Conservation (phyloP, 2,329 filamentous ascomycete species). For the Ophiocordyceps camponoti-floridani region DNA sequence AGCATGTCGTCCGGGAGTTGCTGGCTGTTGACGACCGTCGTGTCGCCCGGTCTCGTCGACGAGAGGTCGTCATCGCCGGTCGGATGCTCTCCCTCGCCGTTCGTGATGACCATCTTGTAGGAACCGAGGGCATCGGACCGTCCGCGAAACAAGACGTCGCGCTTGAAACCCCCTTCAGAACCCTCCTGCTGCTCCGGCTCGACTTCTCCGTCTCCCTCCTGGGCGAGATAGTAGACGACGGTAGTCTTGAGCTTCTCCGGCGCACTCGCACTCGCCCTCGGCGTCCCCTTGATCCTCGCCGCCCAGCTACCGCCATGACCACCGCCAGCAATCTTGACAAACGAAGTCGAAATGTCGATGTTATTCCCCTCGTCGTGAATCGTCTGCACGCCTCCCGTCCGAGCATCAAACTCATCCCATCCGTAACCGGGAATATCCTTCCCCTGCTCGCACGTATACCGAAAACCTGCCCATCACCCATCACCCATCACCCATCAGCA, state of each 20-base stretch:
- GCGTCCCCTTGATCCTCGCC: slow-evolving; percentile 66
- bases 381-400: slow-evolving; percentile 71
- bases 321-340: slow-evolving; percentile 82
- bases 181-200: slow-evolving; percentile 27
- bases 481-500: neutral
- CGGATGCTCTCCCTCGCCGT: slow-evolving; percentile 45
- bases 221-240: slow-evolving; percentile 62
- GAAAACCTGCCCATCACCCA: slow-evolving; percentile 40
- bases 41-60: slow-evolving; percentile 56
- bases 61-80: slow-evolving; percentile 48
- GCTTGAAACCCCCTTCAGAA: slow-evolving; percentile 31
- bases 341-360: slow-evolving; percentile 81
- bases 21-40: slow-evolving; percentile 59
- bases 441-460: slow-evolving; percentile 91
- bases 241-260: slow-evolving; percentile 53
- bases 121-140: slow-evolving; percentile 54
- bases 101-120: slow-evolving; percentile 63
- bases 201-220: slow-evolving; percentile 57
- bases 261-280: slow-evolving; percentile 53
- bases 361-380: slow-evolving; percentile 81
- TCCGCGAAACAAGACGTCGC: slow-evolving; percentile 53
- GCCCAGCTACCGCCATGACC: slow-evolving; percentile 82
- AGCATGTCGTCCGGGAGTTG: slow-evolving; percentile 46
- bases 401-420: slow-evolving; percentile 92
- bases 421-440: slow-evolving; percentile 90